These are phyloP conservation scores for Pseudozyma hubeiensis DNA, from an alignment of 1,284 basidiomycete genomes.

Conservation along the genomic window DNA sequence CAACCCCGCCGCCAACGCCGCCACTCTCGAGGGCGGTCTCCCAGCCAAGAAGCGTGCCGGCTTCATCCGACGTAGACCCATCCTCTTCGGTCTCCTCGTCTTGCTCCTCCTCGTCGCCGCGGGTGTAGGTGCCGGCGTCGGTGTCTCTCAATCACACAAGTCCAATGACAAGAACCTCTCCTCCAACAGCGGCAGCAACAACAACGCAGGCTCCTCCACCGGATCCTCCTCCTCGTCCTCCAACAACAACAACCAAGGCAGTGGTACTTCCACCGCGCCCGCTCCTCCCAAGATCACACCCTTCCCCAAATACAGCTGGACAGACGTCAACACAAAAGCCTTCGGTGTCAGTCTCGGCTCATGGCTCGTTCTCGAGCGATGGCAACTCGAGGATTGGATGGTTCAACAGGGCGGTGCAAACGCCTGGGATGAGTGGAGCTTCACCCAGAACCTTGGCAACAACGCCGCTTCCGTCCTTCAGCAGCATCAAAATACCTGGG, in stretches of 20 bases:
- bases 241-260: conserved; percentile 7
- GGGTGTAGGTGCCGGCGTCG: conserved; percentile 51
- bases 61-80: conserved; percentile 38
- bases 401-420: conserved; percentile 62
- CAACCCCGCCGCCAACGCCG: conserved; percentile 39
- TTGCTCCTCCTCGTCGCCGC: conserved; percentile 45
- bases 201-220: conserved; percentile 12
- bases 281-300: conserved; percentile 44
- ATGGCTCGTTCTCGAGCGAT: conserved; percentile 67
- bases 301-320: conserved; percentile 64
- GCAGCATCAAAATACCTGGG: conserved; percentile 69
- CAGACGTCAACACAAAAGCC: conserved; percentile 62
- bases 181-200: conserved; percentile 2
- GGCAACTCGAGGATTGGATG: conserved; percentile 71
- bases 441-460: conserved; percentile 64
- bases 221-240: conserved; percentile 5
- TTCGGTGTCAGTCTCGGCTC: conserved; percentile 65
- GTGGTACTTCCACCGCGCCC: conserved; percentile 9
- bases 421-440: conserved; percentile 69
- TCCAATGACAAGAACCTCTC: conserved; percentile 41
- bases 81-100: conserved; percentile 37
- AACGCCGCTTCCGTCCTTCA: conserved; percentile 43
- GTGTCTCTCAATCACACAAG: conserved; percentile 30
- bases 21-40: conserved; percentile 17
- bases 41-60: conserved; percentile 15